These are phyloP conservation scores for Scortechinia acanthostroma DNA, from an alignment of 2,329 filamentous ascomycete species.

Conservation along the genomic window DNA sequence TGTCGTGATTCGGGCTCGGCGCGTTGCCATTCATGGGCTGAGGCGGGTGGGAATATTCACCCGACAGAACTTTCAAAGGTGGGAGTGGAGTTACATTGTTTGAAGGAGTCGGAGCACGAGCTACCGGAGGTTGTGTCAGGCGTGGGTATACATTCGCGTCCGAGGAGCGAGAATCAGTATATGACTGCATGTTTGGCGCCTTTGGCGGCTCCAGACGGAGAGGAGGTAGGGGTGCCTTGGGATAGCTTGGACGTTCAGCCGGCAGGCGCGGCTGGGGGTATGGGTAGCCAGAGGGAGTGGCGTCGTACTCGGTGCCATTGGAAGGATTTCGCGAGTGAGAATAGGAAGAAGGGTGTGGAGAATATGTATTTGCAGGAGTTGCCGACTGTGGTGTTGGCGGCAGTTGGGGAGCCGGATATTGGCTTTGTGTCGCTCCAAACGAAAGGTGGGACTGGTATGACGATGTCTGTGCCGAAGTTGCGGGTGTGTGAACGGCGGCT, in stretches of 20 bases:
- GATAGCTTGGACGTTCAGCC: background rate
- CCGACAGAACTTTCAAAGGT: background rate
- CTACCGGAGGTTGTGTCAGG: conserved; percentile 33
- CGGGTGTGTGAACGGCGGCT: no score
- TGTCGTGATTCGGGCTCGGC: background rate
- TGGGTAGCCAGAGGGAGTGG: background rate
- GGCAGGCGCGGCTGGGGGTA: background rate
- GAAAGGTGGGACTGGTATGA: background rate
- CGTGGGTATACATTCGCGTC: background rate
- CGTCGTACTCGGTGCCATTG: background rate
- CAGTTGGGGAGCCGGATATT: background rate
- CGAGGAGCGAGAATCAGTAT: background rate
- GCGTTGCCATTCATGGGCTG: background rate
- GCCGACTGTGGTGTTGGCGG: background rate
- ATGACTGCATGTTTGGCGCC: background rate
- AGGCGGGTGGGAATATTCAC: background rate
- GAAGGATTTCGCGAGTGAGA: background rate
- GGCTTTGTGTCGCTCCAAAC: background rate
- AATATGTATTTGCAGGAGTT: background rate
- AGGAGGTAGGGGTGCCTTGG: background rate
- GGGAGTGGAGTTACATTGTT: background rate
- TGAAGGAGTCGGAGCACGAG: background rate
- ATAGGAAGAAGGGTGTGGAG: background rate
- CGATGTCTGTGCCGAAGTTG: background rate
- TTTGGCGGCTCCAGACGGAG: background rate